A percentile compares a stretch with the other conserved stretches of the same genome.
Conservation (phyloP, 768 basidiomycete species). For the Leucocoprinus birnbaumii region DNA sequence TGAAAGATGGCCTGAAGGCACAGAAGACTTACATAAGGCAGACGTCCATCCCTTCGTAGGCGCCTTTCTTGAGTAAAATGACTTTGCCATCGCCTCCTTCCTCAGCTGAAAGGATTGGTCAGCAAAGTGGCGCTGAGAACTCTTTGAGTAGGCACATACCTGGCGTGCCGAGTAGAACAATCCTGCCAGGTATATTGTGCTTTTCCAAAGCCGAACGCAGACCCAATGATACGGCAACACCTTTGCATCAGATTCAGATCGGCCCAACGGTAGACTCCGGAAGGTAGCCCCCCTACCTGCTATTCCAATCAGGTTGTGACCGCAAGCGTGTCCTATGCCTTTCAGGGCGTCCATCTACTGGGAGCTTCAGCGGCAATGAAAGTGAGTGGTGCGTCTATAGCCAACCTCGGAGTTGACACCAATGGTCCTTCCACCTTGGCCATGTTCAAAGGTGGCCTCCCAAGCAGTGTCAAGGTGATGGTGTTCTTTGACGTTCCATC, state of each 20-base stretch:
- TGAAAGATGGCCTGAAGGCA: too few relatives aligned
- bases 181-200: constrained; percentile 62
- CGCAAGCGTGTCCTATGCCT: constrained; percentile 71
- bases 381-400: not conserved
- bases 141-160: constrained; percentile 35
- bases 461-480: constrained; percentile 72
- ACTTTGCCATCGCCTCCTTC: constrained; percentile 79
- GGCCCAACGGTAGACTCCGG: too few relatives aligned
- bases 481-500: constrained; percentile 60
- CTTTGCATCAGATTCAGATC: constrained; percentile 23
- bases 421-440: constrained; percentile 64
- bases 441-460: constrained; percentile 64
- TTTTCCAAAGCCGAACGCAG: constrained; percentile 62
- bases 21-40: constrained; percentile 61
- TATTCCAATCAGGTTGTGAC: constrained; percentile 83
- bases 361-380: not conserved
- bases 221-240: constrained; percentile 69
- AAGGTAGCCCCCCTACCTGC: too few relatives aligned
- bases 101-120: constrained; percentile 48
- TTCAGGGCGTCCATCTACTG: constrained; percentile 59
- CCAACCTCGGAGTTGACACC: constrained; percentile 77
- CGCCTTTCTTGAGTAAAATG: constrained; percentile 63
- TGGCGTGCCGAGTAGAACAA: constrained; percentile 76
- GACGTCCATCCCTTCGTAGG: constrained; percentile 72
- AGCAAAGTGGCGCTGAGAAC: not conserved